Conservation (phyloP, 164 flowering plant genomes). For the Tetrastigma voinierianum region DNA sequence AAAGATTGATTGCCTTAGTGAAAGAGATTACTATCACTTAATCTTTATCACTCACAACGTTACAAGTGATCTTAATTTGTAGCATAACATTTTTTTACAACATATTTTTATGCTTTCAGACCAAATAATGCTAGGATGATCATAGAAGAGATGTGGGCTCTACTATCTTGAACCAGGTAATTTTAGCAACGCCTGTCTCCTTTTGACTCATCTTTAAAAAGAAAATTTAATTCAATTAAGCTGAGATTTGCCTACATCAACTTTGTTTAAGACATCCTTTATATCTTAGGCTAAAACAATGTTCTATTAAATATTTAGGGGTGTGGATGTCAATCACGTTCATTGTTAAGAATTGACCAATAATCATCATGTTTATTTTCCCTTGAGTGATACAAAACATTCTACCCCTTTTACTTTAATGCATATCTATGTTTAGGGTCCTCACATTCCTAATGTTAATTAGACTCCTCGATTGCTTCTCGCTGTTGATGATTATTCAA, state of each 20-base stretch:
- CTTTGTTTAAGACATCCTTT: not conserved
- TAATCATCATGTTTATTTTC: not conserved
- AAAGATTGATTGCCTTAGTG: too few species aligned
- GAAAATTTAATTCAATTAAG: not conserved
- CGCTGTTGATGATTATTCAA: not conserved
- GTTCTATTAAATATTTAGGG: not conserved
- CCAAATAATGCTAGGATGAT: too few species aligned
- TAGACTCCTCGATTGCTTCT: not conserved
- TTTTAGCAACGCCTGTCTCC: not conserved
- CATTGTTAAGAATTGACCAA: slow-evolving; percentile 5
- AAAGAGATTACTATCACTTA: too few species aligned
- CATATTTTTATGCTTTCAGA: too few species aligned
- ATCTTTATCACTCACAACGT: too few species aligned
- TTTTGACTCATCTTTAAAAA: not conserved
- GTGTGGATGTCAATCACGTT: slow-evolving; percentile 1
- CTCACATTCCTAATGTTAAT: not conserved
- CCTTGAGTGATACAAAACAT: not conserved
- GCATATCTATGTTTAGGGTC: not conserved
- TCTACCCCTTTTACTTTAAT: not conserved
- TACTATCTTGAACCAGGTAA: not conserved
- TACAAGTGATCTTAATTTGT: too few species aligned
- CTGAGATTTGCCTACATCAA: not conserved
- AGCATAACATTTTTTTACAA: too few species aligned
- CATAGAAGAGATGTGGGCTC: not conserved
- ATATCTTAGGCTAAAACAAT: not conserved